Base-by-base conservation (phyloP, 2,329 filamentous ascomycete species). In the Fusarium stilboides region DNA sequence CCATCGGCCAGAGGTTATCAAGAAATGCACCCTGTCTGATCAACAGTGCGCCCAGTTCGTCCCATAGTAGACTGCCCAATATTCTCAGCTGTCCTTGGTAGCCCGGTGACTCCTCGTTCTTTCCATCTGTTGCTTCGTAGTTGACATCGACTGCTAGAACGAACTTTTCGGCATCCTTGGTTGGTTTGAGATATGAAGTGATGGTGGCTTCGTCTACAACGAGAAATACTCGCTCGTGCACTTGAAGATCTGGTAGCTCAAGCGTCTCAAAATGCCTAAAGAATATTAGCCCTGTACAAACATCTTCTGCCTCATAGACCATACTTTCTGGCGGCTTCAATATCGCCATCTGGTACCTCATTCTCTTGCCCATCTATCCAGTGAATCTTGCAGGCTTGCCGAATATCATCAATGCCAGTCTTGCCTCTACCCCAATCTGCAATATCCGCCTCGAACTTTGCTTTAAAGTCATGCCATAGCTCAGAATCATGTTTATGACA, bases 21-120 rank as follows among this genome's bases (percentile, higher is more conserved):
- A 71, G 62, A 2, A 33, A 33, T 0, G 60, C 56, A 8, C 58
- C 65, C 52, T 74, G 70, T 7, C 54, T 71, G 3, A 83, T 74
- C 3, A 84, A 69, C 13, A 81, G 75, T 2, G 74, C 68, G 1
- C 65, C 53, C 0, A 76, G 12, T 3, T 76, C 73, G 17, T 76
- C 73, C 73, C 73, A 76, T 2, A 76, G 6, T 1, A 76, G 36
- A 24, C 74, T 76, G 0, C 73, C 64, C 0, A 74, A 54, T 22
- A 76, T 60, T 2, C 73, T 54, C 13, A 75, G 10, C 2, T 26
- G 63, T 1, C 74, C 74, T 3, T 56, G 42, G 24, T 75, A 76
- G 1, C 74, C 73, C 2, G 65, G 70, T 3, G 65, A 54, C 5
- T 69, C 69, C 0, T 24, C 51, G 6, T 47, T 19, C 17, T 53